phyloP scores from a whole-genome alignment of 805 yeast genomes.

The Metschnikowia continentalis region DNA sequence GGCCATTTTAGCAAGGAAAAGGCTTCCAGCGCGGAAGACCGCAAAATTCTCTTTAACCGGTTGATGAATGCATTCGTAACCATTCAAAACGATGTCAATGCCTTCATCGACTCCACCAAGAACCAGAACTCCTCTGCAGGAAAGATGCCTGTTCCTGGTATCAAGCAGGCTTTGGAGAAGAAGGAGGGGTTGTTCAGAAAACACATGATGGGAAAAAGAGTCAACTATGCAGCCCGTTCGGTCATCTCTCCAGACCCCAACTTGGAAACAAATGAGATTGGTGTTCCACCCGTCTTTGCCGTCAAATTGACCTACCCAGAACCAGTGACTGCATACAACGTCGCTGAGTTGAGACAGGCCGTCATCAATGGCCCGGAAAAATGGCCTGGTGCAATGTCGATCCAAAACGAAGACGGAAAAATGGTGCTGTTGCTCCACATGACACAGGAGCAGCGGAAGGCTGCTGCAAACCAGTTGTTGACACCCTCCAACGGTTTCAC shows the following conservation, averaged over 20 bases:
- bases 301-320: slow-evolving; percentile 94
- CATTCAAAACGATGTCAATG: slow-evolving; percentile 91
- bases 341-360: slow-evolving; percentile 85
- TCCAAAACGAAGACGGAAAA: slow-evolving; percentile 93
- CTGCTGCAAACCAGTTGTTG: slow-evolving; percentile 87
- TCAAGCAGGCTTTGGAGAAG: slow-evolving; percentile 95
- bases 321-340: slow-evolving; percentile 91
- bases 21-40: slow-evolving; percentile 62
- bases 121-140: slow-evolving; percentile 69
- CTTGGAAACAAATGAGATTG: slow-evolving; percentile 95
- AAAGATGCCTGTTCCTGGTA: slow-evolving; percentile 83
- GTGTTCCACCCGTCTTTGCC: slow-evolving; percentile 98
- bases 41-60: slow-evolving; percentile 76
- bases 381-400: slow-evolving; percentile 98
- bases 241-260: slow-evolving; percentile 99
- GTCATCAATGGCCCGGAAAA: slow-evolving; percentile 95
- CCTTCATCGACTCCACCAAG: slow-evolving; percentile 87
- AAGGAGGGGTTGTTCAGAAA: slow-evolving; percentile 97
- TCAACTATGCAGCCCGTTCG: slow-evolving; percentile 97
- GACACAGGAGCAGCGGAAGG: slow-evolving; percentile 91
- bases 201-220: slow-evolving; percentile 99
- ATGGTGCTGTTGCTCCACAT: slow-evolving; percentile 78
- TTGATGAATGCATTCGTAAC: slow-evolving; percentile 95
- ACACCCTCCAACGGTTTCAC: slow-evolving; percentile 72
- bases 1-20: slow-evolving; percentile 42